These are phyloP conservation scores for Clavariopsis aquatica DNA, from an alignment of 495 filamentous ascomycete species.

Conservation along the genomic window DNA sequence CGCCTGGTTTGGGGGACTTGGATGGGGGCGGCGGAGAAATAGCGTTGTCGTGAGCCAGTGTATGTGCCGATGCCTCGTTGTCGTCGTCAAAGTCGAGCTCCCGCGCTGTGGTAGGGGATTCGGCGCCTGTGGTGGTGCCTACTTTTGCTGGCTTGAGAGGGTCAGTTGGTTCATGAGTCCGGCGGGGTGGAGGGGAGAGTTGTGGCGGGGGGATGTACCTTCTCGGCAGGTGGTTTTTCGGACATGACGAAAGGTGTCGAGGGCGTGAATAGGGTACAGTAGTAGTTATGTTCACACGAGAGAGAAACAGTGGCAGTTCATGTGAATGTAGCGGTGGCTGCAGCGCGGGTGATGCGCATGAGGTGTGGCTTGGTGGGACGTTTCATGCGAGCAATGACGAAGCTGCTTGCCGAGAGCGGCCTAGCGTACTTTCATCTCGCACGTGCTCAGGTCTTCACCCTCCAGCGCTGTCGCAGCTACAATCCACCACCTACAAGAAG, in stretches of 20 bases:
- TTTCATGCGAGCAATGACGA: slow-evolving; percentile 18
- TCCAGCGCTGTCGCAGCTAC: too few relatives aligned
- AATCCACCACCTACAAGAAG: too few relatives aligned
- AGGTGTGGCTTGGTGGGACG: slow-evolving; percentile 1
- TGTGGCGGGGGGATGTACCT: slow-evolving; percentile 6
- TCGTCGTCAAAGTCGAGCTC: slow-evolving; percentile 88
- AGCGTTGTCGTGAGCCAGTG: slow-evolving; percentile 41
- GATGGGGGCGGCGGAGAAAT: slow-evolving; percentile 45
- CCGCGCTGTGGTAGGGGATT: slow-evolving; percentile 82
- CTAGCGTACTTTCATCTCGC: not conserved
- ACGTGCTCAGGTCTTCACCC: not conserved
- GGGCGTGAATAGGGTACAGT: not conserved
- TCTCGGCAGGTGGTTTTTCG: slow-evolving; percentile 20
- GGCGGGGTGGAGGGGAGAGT: not conserved
- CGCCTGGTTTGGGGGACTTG: slow-evolving; percentile 45
- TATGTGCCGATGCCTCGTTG: slow-evolving; percentile 56
- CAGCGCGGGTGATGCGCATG: slow-evolving; percentile 4
- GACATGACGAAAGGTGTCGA: slow-evolving; percentile 12
- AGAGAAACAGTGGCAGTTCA: not conserved
- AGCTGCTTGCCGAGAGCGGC: slow-evolving; percentile 10
- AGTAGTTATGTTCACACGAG: not conserved
- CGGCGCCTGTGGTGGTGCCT: slow-evolving; percentile 48
- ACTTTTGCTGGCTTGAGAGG: slow-evolving; percentile 17
- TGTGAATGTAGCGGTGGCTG: not conserved
- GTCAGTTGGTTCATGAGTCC: not conserved